Base-by-base conservation (phyloP, 208 protist genomes). In the Entamoeba histolytica region DNA sequence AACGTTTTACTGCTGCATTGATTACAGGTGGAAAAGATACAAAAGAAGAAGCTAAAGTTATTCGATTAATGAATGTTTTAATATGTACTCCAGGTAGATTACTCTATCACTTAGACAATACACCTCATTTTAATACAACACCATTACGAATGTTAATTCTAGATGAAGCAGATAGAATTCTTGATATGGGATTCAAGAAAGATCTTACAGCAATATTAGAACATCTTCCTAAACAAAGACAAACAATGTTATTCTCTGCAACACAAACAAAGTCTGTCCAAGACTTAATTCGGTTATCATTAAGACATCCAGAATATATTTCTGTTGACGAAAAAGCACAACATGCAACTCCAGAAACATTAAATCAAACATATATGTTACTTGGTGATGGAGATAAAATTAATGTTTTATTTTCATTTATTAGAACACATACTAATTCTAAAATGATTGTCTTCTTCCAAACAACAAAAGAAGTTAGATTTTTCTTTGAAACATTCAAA, bases 171-270 rank as follows among this genome's bases (percentile, higher is more conserved):
- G 93, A 94, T 35, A 49, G 61, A 15, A 14, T 47, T 44, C 49
- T 94, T 19, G 93, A 94, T 55, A 47, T 94, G 28, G 93, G 93
- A 4, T 94, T 94, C 35, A 31, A 31, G 17, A 8, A 28, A 19
- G 5, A 19, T n/a, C 4, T 94, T n/a, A 55, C 49, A 10, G 19
- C 8, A 7, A 94, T 94, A 52, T 5, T 94, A 35, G 50, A 91
- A 3, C 35, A 78, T 94, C 17, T 94, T 4, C 92, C 92, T 49
- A 23, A 8, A 49, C 5, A 93, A 39, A 96, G 98, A 50, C 98
- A 99, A 96, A 99, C 98, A n/a, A 96, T 99, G 35, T 96, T 99
- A n/a, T 99, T 99, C 95, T 98, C 97, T 0, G 99, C 99, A 4
- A 99, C 99, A 19, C 98, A 99, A 94, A 99, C 98, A 31, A 23